phyloP scores from a whole-genome alignment of 2,329 filamentous ascomycete genomes.

The Epichloe sibirici region DNA sequence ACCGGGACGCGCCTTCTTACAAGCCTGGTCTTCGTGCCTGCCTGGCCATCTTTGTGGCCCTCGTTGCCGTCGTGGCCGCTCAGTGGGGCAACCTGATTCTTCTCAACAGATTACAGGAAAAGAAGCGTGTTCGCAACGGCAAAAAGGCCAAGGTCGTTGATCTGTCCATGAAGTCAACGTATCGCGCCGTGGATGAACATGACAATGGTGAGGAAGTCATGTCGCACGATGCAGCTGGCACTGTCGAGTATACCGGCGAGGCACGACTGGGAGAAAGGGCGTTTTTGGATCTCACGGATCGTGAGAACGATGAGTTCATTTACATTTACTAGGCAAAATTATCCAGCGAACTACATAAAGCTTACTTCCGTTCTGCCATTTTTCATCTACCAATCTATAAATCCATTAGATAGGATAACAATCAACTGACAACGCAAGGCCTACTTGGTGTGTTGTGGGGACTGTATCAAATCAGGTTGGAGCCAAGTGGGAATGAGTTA shows the following conservation, averaged over 20 bases:
- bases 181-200: constrained; percentile 16
- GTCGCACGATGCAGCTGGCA: constrained; percentile 15
- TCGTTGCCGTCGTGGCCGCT: constrained; percentile 39
- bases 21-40: constrained; percentile 43
- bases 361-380: too few species aligned
- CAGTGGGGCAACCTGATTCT: constrained; percentile 43
- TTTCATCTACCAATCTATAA: too few species aligned
- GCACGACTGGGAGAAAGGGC: constrained; percentile 33
- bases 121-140: constrained; percentile 42
- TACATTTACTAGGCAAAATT: constrained; percentile 38
- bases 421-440: too few species aligned
- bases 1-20: constrained; percentile 45
- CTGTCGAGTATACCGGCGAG: constrained; percentile 8
- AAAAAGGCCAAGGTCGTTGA: constrained; percentile 49
- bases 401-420: too few species aligned
- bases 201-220: constrained; percentile 5
- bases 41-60: constrained; percentile 39
- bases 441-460: too few species aligned
- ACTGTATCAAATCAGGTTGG: too few species aligned
- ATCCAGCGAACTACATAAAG: too few species aligned
- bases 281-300: constrained; percentile 50
- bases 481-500: too few species aligned
- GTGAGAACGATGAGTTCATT: constrained; percentile 56
- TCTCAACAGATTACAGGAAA: constrained; percentile 44
- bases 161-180: constrained; percentile 45